A percentile compares a stretch with the other conserved stretches of the same genome.
Evolutionary conservation across 257 asterid genomes (phyloP).

Genomic region (Solanum paucissectum): DNA sequence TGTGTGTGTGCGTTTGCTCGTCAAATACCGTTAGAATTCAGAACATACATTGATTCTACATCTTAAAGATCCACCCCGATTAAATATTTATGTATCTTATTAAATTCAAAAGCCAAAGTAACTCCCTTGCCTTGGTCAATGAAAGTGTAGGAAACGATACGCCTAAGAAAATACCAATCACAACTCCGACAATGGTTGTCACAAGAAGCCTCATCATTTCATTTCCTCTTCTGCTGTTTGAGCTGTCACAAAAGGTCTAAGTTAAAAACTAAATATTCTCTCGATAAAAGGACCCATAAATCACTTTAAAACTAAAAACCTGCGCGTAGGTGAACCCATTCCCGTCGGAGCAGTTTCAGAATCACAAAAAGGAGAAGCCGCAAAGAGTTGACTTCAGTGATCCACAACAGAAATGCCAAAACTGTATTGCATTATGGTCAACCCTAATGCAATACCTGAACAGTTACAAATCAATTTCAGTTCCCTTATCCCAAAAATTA

Average conservation of each 20-base stretch:
- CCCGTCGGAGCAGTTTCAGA: neutral
- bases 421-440: neutral
- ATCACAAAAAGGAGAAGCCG: neutral
- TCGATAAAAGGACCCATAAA: too few species aligned
- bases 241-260: constrained; percentile 7
- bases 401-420: neutral
- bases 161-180: constrained; percentile 76
- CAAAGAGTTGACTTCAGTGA: neutral
- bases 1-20: neutral
- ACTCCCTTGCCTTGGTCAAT: constrained; percentile 51
- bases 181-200: constrained; percentile 61
- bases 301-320: constrained; percentile 7
- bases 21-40: neutral
- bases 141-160: constrained; percentile 66
- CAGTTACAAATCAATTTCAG: neutral
- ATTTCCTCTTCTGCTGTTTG: constrained; percentile 45
- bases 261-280: neutral
- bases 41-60: neutral
- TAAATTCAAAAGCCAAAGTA: neutral
- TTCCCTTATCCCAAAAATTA: neutral
- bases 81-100: neutral
- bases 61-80: neutral
- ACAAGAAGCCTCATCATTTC: constrained; percentile 67
- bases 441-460: neutral
- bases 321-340: constrained; percentile 23